Base-by-base conservation (phyloP, 2,329 filamentous ascomycete genomes). In the Penicillium sp. region DNA sequence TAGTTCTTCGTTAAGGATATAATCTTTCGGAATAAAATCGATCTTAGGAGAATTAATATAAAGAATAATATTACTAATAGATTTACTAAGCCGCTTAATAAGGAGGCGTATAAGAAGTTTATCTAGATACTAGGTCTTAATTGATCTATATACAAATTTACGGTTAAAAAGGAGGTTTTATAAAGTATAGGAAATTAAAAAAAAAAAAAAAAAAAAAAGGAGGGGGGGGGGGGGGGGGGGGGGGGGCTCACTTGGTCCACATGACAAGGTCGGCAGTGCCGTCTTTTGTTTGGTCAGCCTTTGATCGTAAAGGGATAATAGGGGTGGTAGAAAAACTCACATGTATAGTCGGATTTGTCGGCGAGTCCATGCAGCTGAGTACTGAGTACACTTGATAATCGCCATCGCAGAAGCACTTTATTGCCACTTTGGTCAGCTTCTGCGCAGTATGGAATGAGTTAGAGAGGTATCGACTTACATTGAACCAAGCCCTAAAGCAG, bases 181-280 rank as follows among this genome's bases (percentile, higher is more conserved):
- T n/a, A n/a, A n/a, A n/a, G n/a, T n/a, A n/a, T n/a, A n/a, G n/a
- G n/a, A n/a, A n/a, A n/a, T n/a, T n/a, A n/a, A n/a, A n/a, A n/a
- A n/a, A n/a, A n/a, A n/a, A n/a, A n/a, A n/a, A n/a, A n/a, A n/a
- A n/a, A n/a, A n/a, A n/a, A n/a, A n/a, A n/a, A n/a, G n/a, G n/a
- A n/a, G n/a, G 13, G 25, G 19, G 2, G 19, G 13, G 25, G 19
- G 2, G 19, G 13, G 25, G 19, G 2, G 19, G n/a, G 2, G 23
- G 3, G 11, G 2, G 33, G 19, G 11, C 47, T 52, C 70, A 78
- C 77, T 73, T 70, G 10, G 78, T 79, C 78, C 78, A 81, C 45
- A 79, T 73, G 3, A 78, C 70, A 8, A 79, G 67, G 23, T 78
- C 75, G 0, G 72, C 71, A 8, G 75, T 78, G 15, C 75, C 70